Base-by-base conservation (phyloP, 176 grass and related monocot species). In the Puccinellia tenuiflora region DNA sequence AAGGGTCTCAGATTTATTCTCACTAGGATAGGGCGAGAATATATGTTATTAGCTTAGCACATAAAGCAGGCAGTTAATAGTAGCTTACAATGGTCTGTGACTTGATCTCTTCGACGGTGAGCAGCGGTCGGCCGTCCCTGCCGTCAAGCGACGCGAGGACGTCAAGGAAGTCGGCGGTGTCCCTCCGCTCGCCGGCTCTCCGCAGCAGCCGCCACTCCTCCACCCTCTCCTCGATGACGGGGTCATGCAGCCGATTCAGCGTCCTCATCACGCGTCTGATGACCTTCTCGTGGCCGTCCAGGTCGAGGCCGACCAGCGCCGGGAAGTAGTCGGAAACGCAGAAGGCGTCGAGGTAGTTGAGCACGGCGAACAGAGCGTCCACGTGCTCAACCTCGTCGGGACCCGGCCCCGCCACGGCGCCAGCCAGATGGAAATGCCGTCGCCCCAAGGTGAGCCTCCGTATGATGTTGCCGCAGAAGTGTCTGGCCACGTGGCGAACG, bases 261-360 rank as follows among this genome's bases (percentile, higher is more conserved):
- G 77, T 72, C 37, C 21, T 28, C 59, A 84, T 70, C 0, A 84
- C 75, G 26, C 57, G 26, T 39, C 31, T 75, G 83, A 86, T 22
- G 9, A 75, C 64, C 52, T 66, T 88, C 83, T 92, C 87, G 48
- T 89, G 87, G 21, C 90, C 87, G 16, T 75, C 87, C 11, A 92
- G 15, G 62, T 89, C 90, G 21, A 86, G 75, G 0, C 78, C 84
- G 0, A 85, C 81, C n/a, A 92, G 45, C 51, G 24, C 38, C 43
- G 90, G 87, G 40, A 89, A 56, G 84, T 89, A 92, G 70, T 92
- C 90, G 22, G 87, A 86, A 13, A 88, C 35, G 65, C 84, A 84
- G 61, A 92, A 86, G 13, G 87, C 75, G 54, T 86, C 84, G 16
- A 92, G 43, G 60, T 79, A 55, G 33, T 18, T 25, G 28, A 89